Conservation (phyloP, 257 asterid genomes). For the Fraxinus excelsior region DNA sequence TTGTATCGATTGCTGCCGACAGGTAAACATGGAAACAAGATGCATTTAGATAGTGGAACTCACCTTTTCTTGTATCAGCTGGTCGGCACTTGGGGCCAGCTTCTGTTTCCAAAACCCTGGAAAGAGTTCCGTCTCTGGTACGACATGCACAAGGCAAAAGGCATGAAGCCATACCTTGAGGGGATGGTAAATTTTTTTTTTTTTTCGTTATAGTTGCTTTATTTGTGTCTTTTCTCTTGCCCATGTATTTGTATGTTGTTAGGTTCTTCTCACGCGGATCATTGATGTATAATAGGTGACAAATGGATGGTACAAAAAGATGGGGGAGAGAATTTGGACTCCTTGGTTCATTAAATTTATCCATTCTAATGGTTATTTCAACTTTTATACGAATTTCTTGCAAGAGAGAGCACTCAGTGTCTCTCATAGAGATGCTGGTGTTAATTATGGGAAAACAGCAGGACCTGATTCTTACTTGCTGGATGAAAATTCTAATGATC, state of each 20-base stretch:
- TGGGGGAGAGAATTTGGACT: conserved; percentile 98
- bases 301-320: conserved; percentile 92
- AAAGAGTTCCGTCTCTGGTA: conserved; percentile 96
- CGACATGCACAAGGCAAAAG: conserved; percentile 76
- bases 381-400: conserved; percentile 76
- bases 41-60: conserved; percentile 60
- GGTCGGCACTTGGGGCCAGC: conserved; percentile 99
- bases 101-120: conserved; percentile 95
- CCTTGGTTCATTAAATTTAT: conserved; percentile 96
- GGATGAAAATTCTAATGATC: conserved; percentile 50
- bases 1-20: conserved; percentile 30
- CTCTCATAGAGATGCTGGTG: conserved; percentile 96
- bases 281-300: conserved; percentile 55
- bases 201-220: neutral
- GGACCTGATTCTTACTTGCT: conserved; percentile 91
- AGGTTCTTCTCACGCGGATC: conserved; percentile 2
- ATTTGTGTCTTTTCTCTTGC: too few species aligned
- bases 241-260: neutral
- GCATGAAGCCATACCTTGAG: conserved; percentile 75
- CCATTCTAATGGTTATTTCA: conserved; percentile 79
- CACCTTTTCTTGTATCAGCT: conserved; percentile 83
- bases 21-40: conserved; percentile 95
- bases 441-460: conserved; percentile 80
- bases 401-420: conserved; percentile 78
- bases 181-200: conserved; percentile 70